Evolutionary conservation across 2,329 filamentous ascomycete species (phyloP), one percentile per base, ranked within the genome.

Genomic region (Corynespora cassiicola): DNA sequence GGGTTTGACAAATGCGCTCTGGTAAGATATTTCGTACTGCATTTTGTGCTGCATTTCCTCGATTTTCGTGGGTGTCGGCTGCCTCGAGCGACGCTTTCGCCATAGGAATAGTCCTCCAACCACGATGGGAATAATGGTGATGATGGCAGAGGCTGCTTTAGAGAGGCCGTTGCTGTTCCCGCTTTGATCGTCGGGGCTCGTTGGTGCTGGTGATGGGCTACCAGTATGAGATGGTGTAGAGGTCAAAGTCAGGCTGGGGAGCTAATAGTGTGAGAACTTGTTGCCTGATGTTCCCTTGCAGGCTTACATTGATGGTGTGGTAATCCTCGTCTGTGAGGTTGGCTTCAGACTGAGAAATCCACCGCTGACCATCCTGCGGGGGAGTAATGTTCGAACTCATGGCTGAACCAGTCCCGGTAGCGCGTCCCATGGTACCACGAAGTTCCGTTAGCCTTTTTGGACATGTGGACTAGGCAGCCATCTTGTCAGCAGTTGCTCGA

Each of bases 51-150:
- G 31, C 26, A 31, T 28, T 17, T 27, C 28, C 14, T 10, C 20
- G 29, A 5, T 6, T 27, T 22, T 38, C 11, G 24, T 41, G 14
- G 12, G 9, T 22, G 15, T 17, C 31, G 20, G 23, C 16, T 15
- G 6, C 19, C 5, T 25, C 2, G 14, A 32, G 23, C 23, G 31
- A 22, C 11, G 20, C 10, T 20, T 50, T 14, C 48, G 45, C 36
- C 36, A 47, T 11, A 50, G 32, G 20, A 53, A 53, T 7, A 63
- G 36, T 7, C 47, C 87, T 0, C 91, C 95, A 57, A 96, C 95
- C 1, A 96, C 73, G 1, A 91, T 68, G 0, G 45, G 49, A 17
- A 64, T 53, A 8, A 61, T 33, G 2, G 40, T 47, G 16, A 43
- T 41, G 8, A 25, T 31, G n/a, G 47, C 50, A 6, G 56, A 18